Percentiles rank a stretch among this genome's conserved stretches.
These are phyloP conservation scores for Cicer yamashitae DNA, from an alignment of 306 rosid genomes.

Conservation along the genomic window DNA sequence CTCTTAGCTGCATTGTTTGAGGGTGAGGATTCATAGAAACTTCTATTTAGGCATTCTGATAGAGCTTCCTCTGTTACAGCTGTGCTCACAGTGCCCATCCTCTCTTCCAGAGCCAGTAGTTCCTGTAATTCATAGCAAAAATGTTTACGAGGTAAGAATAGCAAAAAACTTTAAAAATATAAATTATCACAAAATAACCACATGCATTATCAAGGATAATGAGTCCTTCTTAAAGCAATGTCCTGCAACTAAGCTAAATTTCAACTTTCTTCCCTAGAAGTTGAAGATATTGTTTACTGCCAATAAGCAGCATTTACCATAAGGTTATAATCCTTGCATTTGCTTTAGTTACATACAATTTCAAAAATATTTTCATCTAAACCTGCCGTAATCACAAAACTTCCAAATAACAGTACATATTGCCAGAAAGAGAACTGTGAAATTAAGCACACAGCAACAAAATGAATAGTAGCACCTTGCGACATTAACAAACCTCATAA, in stretches of 20 bases:
- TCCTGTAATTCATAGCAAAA: slow-evolving; percentile 58
- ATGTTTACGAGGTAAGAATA: slow-evolving; percentile 27
- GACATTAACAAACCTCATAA: slow-evolving; percentile 78
- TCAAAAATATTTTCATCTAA: slow-evolving; percentile 37
- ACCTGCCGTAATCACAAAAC: slow-evolving; percentile 9
- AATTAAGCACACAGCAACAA: slow-evolving; percentile 17
- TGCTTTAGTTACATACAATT: slow-evolving; percentile 16
- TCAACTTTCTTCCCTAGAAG: slow-evolving; percentile 24
- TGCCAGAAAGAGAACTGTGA: slow-evolving; percentile 28
- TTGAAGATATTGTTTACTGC: not conserved
- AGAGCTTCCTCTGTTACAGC: slow-evolving; percentile 84
- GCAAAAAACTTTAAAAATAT: not conserved
- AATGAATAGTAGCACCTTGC: slow-evolving; percentile 39
- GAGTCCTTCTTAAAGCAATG: slow-evolving; percentile 26
- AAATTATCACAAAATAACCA: slow-evolving; percentile 11
- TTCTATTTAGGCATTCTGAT: slow-evolving; percentile 69
- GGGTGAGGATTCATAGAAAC: slow-evolving; percentile 55
- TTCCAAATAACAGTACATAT: slow-evolving; percentile 20
- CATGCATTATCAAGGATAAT: slow-evolving; percentile 17
- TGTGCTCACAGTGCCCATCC: slow-evolving; percentile 96
- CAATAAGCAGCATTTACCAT: not conserved
- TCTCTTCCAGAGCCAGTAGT: slow-evolving; percentile 92
- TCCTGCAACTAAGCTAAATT: slow-evolving; percentile 22
- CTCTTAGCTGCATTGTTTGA: slow-evolving; percentile 48
- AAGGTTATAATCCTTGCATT: slow-evolving; percentile 16